Conservation (phyloP, 192 early-diverging fungal genomes). For the Lobosporangium transversale region DNA sequence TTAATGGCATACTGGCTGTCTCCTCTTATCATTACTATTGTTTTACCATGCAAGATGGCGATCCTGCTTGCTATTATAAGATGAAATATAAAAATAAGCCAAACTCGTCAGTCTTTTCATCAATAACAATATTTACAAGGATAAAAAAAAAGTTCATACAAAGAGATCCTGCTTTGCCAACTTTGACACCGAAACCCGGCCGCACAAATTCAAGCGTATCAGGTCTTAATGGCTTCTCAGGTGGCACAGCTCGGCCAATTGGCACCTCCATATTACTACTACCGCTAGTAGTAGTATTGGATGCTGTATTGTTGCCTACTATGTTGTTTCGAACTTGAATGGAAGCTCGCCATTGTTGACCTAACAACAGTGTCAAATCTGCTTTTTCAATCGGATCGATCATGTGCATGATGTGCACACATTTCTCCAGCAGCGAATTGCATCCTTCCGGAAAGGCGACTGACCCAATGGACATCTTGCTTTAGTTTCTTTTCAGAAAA, state of each 20-base stretch:
- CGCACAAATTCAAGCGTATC: conserved; percentile 55
- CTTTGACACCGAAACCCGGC: conserved; percentile 51
- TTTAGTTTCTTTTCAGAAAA: conserved; percentile 1
- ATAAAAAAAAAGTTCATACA: conserved; percentile 9
- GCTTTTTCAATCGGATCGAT: conserved; percentile 66
- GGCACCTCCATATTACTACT: neutral
- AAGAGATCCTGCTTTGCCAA: conserved; percentile 62
- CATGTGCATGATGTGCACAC: conserved; percentile 63
- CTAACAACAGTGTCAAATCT: conserved; percentile 35
- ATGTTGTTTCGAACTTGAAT: conserved; percentile 14
- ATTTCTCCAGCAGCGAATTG: conserved; percentile 58
- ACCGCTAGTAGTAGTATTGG: no score
- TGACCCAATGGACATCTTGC: no score
- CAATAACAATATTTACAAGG: neutral
- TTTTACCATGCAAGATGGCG: conserved; percentile 65
- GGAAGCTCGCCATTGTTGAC: conserved; percentile 32
- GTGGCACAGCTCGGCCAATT: conserved; percentile 59
- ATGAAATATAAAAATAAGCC: neutral
- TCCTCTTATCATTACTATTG: no score
- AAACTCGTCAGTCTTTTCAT: neutral
- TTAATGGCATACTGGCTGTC: no score
- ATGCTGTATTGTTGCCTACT: conserved; percentile 37
- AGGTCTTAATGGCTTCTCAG: conserved; percentile 60
- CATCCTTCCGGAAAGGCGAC: conserved; percentile 31
- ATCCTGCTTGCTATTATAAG: conserved; percentile 55